phyloP scores from a whole-genome alignment of 176 grass and related monocot genomes.

The Thalia dealbata region DNA sequence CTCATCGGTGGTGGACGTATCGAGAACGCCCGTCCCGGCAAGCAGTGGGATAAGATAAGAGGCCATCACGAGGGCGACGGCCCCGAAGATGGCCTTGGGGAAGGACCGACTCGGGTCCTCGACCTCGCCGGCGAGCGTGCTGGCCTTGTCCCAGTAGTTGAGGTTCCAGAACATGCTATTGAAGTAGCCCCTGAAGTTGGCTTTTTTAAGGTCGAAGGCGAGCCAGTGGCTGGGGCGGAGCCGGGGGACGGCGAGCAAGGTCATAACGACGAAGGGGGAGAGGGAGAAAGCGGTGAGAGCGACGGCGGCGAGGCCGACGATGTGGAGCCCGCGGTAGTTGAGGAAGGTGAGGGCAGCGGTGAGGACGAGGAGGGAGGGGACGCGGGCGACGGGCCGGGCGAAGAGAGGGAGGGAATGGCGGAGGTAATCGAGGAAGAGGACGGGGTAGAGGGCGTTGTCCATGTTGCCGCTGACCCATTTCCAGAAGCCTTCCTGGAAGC shows the following conservation, averaged over 20 bases:
- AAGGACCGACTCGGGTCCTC: conserved; percentile 44
- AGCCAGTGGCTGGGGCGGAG: conserved; percentile 72
- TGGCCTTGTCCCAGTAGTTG: conserved; percentile 98
- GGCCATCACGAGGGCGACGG: conserved; percentile 56
- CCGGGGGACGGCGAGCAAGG: conserved; percentile 54
- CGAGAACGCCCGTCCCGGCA: conserved; percentile 62
- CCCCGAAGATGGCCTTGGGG: conserved; percentile 74
- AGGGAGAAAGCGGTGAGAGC: conserved; percentile 72
- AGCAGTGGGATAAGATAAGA: conserved; percentile 74
- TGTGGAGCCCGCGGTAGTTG: conserved; percentile 77
- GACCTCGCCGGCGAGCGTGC: conserved; percentile 85
- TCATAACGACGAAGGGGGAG: conserved; percentile 76
- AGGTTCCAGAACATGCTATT: conserved; percentile 99
- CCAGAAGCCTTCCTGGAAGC: conserved; percentile 79
- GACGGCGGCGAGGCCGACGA: conserved; percentile 77
- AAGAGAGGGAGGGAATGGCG: conserved; percentile 16
- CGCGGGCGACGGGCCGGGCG: conserved; percentile 10
- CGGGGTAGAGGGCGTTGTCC: conserved; percentile 94
- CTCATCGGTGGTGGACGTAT: conserved; percentile 35
- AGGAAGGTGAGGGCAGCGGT: conserved; percentile 77
- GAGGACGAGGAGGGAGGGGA: conserved; percentile 32
- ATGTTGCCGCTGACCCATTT: conserved; percentile 79
- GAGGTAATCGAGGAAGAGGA: conserved; percentile 94
- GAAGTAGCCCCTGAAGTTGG: conserved; percentile 55
- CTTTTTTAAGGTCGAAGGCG: conserved; percentile 27